Base-by-base conservation (phyloP, 2,329 filamentous ascomycete species). In the Diplodia seriata region DNA sequence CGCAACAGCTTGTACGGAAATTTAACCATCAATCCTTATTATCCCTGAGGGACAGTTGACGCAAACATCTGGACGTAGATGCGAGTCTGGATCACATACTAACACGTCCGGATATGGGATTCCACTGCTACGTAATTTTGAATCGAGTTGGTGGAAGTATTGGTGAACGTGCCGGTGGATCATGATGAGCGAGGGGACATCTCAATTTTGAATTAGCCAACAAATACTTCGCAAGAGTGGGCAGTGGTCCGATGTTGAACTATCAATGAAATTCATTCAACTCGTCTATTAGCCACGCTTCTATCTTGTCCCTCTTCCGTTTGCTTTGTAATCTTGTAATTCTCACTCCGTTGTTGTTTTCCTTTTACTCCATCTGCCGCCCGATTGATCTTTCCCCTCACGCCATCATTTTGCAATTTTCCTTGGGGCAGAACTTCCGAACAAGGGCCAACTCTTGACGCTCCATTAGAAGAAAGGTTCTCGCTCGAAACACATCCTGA, bases 261-360 rank as follows among this genome's bases (percentile, higher is more conserved):
- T 56, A 23, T 61, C 20, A 47, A 49, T 26, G 57, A 33, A 61
- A 49, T 61, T 4, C 7, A 49, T 62, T 50, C 15, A 6, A 5
- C n/a, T 43, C 20, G 14, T 20, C 5, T 23, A 1, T 23, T 14
- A 47, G 7, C 33, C 15, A 57, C 33, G 55, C 12, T n/a, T 57
- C 55, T 43, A 26, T 26, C n/a, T 18, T 5, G 15, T 18, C 15
- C 11, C 43, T 47, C n/a, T 47, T 20, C 6, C n/a, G n/a, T 47
- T 47, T 47, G 3, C 18, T 20, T 47, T 20, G 20, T 59, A 20
- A 43, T 38, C 18, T 43, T 23, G 20, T 15, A 26, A 14, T 23
- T 29, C 18, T 12, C 15, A 8, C 15, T 23, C 23, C 29, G 8
- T n/a, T n/a, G 4, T 11, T 31, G 51, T 31, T 55, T 33, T 55